phyloP scores from a whole-genome alignment of 2,329 filamentous ascomycete species.

The Chalaropsis ovoidea region DNA sequence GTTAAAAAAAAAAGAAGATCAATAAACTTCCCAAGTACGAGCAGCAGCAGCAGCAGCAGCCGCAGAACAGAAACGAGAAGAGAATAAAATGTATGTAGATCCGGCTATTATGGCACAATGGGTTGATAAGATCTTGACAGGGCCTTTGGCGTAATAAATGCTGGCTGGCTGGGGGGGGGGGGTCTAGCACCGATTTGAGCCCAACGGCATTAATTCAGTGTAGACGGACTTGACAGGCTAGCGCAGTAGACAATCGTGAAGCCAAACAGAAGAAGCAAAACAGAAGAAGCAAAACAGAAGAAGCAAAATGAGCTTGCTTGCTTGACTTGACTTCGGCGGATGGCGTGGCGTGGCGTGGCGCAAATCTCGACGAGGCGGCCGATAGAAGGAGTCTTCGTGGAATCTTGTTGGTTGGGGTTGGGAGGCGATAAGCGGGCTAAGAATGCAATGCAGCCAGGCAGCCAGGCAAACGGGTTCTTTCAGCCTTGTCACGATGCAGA shows the following conservation, averaged over 20 bases:
- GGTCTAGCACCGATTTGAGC: conserved; percentile 2
- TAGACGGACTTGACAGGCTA: neutral
- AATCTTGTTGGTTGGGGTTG: neutral
- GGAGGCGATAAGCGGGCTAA: neutral
- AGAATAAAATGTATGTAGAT: conserved; percentile 11
- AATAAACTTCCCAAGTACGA: neutral
- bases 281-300: too few relatives aligned
- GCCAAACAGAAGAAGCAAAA: neutral
- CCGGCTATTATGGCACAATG: conserved; percentile 15
- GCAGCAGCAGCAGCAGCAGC: too few relatives aligned
- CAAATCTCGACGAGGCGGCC: neutral
- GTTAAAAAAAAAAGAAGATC: neutral
- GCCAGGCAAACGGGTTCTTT: neutral
- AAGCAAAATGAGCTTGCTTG: too few relatives aligned
- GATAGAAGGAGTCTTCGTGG: neutral
- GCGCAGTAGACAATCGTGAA: neutral
- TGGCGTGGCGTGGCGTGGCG: too few relatives aligned
- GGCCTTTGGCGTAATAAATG: conserved; percentile 13
- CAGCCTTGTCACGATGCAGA: neutral
- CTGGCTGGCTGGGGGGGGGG: neutral
- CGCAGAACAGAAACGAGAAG: neutral
- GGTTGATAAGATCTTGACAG: conserved; percentile 13
- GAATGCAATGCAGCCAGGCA: too few relatives aligned
- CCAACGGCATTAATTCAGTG: neutral
- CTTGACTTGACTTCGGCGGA: too few relatives aligned